Evolutionary conservation across 2,329 filamentous ascomycete genomes (phyloP).

Genomic region (Rutstroemia sp.): DNA sequence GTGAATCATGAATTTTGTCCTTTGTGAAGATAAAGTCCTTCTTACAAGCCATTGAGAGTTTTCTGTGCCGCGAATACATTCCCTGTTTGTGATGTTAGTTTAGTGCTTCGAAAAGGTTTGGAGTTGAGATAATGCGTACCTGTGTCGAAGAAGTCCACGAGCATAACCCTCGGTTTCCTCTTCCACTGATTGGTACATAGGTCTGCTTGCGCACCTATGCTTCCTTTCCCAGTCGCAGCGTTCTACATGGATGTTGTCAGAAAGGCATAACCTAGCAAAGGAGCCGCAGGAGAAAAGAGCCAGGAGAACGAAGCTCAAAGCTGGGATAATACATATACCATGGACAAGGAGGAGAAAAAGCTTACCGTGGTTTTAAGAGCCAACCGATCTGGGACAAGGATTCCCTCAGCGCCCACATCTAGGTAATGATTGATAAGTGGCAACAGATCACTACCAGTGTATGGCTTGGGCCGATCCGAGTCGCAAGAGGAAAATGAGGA

Average conservation of each 20-base stretch:
- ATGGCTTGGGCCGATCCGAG: slow-evolving; percentile 50
- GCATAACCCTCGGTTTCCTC: slow-evolving; percentile 43
- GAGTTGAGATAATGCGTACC: slow-evolving; percentile 10
- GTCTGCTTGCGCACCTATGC: slow-evolving; percentile 42
- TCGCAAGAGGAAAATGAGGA: slow-evolving; percentile 55
- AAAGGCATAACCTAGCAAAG: background rate
- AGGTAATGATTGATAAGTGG: slow-evolving; percentile 60
- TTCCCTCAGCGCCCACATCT: slow-evolving; percentile 37
- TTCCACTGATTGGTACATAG: slow-evolving; percentile 40
- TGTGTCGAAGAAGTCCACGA: slow-evolving; percentile 54
- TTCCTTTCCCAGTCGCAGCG: slow-evolving; percentile 39
- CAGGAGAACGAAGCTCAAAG: background rate
- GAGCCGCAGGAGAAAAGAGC: background rate
- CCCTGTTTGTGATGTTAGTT: slow-evolving; percentile 14
- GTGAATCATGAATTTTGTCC: background rate
- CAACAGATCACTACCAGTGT: slow-evolving; percentile 40
- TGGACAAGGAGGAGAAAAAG: too few relatives aligned
- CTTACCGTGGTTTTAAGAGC: slow-evolving; percentile 29
- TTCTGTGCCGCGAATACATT: slow-evolving; percentile 26
- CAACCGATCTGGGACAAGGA: slow-evolving; percentile 47
- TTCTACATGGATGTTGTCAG: background rate
- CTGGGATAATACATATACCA: background rate
- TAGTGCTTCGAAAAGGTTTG: background rate
- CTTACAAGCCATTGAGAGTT: slow-evolving; percentile 20
- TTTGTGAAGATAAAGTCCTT: background rate